phyloP scores from a whole-genome alignment of 176 grass and related monocot species.

The Eragrostis nindensis region DNA sequence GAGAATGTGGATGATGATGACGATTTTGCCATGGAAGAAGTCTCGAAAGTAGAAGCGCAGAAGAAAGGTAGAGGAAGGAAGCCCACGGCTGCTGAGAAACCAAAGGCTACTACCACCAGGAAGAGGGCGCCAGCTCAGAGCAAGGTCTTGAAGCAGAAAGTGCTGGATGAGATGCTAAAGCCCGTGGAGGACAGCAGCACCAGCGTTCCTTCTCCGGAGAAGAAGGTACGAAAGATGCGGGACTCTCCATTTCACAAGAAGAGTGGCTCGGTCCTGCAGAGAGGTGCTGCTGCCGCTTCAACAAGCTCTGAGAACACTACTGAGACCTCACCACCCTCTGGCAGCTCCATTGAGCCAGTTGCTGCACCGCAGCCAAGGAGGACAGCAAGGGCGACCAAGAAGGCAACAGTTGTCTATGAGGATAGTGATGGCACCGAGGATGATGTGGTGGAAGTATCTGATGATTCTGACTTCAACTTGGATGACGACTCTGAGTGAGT shows the following conservation, averaged over 20 bases:
- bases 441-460: conserved; percentile 52
- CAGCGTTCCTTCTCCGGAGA: conserved; percentile 55
- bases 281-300: conserved; percentile 7
- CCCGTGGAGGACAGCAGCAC: conserved; percentile 41
- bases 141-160: conserved; percentile 41
- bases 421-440: conserved; percentile 52
- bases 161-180: conserved; percentile 50
- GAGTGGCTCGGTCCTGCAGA: conserved; percentile 53
- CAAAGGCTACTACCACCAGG: conserved; percentile 12
- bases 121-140: conserved; percentile 48
- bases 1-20: conserved; percentile 43
- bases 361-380: conserved; percentile 47
- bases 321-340: conserved; percentile 30
- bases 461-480: conserved; percentile 65
- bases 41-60: conserved; percentile 19
- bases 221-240: conserved; percentile 76
- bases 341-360: conserved; percentile 41
- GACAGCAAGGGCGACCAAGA: conserved; percentile 59
- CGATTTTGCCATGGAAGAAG: conserved; percentile 32
- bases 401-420: conserved; percentile 16
- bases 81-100: conserved; percentile 30
- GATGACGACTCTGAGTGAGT: conserved; percentile 43
- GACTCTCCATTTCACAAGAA: conserved; percentile 84
- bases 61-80: conserved; percentile 67
- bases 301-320: conserved; percentile 24